phyloP scores from a whole-genome alignment of 2,329 filamentous ascomycete species.

The Cladosporium sp. region DNA sequence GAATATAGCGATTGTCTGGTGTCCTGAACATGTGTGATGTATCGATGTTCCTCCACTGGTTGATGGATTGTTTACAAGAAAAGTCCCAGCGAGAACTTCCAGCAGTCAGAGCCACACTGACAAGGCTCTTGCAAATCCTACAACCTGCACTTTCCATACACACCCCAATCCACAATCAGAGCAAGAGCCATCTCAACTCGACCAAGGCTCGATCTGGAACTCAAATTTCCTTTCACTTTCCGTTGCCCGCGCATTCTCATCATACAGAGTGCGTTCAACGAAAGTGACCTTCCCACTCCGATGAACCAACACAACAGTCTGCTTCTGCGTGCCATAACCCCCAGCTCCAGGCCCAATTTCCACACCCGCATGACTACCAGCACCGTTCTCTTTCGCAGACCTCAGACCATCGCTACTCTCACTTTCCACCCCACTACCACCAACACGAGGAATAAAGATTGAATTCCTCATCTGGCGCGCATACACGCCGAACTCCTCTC shows the following conservation, averaged over 20 bases:
- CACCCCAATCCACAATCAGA: no score
- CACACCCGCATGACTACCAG: conserved; percentile 13
- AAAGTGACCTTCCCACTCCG: conserved; percentile 54
- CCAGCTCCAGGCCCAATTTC: conserved; percentile 32
- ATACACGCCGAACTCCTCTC: conserved; percentile 51
- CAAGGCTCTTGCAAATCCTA: no score
- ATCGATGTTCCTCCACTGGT: no score
- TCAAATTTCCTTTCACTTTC: conserved; percentile 45
- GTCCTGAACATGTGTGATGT: background rate
- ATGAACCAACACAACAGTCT: conserved; percentile 56
- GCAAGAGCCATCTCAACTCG: background rate
- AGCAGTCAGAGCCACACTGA: no score
- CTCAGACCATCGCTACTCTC: conserved; percentile 39
- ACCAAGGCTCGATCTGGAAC: conserved; percentile 44
- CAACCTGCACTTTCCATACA: no score
- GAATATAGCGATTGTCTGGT: background rate
- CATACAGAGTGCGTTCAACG: conserved; percentile 58
- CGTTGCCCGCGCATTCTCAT: conserved; percentile 46
- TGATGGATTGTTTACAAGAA: no score
- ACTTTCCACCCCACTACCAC: conserved; percentile 40
- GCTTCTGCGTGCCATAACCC: conserved; percentile 61
- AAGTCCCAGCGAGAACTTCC: no score
- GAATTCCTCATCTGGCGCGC: conserved; percentile 53
- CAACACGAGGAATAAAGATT: conserved; percentile 56
- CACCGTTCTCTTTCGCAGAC: conserved; percentile 25